Evolutionary conservation across 345 rosid genomes (phyloP).

Genomic region (Salix arbutifolia): DNA sequence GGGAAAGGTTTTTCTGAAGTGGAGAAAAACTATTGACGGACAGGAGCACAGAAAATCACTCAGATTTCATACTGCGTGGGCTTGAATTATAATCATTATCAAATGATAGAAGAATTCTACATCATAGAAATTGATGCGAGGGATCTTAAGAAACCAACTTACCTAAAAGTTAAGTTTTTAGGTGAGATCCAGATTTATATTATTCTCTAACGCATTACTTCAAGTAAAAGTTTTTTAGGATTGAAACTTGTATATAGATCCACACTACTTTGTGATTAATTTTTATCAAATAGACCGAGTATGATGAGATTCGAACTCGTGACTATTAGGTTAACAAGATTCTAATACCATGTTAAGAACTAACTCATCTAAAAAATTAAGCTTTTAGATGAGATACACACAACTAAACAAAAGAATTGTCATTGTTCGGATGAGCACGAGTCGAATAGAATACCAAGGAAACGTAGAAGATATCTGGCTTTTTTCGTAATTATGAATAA

Average conservation of each 20-base stretch:
- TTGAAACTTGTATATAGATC: no score
- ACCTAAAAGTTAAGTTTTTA: no score
- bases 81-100: background rate
- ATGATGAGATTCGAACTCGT: no score
- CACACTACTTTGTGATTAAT: no score
- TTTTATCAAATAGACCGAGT: no score
- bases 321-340: no score
- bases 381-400: background rate
- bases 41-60: background rate
- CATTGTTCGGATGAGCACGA: background rate
- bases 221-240: no score
- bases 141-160: background rate
- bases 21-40: background rate
- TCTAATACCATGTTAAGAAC: no score
- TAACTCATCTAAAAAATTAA: no score
- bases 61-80: background rate
- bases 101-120: background rate
- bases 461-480: background rate
- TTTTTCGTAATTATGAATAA: background rate
- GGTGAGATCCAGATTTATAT: no score
- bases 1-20: background rate
- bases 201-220: no score
- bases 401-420: background rate
- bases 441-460: background rate
- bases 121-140: background rate